Evolutionary conservation across 352 stramenopile species (phyloP).

Genomic region (Pythium aphanidermatum): DNA sequence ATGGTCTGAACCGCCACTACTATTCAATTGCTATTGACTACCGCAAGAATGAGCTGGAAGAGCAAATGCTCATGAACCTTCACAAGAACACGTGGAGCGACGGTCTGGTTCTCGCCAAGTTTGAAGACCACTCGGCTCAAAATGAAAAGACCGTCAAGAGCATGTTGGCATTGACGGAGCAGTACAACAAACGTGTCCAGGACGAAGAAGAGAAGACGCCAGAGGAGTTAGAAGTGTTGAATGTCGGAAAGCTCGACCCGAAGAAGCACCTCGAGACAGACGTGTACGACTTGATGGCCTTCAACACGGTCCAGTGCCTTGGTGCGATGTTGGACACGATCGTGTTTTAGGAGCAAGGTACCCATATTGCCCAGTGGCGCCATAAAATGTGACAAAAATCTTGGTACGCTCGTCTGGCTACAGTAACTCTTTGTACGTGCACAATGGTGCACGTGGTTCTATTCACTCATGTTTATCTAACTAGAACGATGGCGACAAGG

Average conservation of each 20-base stretch:
- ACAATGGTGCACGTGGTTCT: too few species aligned
- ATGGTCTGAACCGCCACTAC: constrained; percentile 98
- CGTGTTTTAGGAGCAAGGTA: constrained; percentile 86
- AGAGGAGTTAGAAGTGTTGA: constrained; percentile 96
- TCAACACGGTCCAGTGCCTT: constrained; percentile 98
- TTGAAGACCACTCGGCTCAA: constrained; percentile 92
- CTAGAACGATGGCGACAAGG: too few species aligned
- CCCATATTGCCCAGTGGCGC: neutral
- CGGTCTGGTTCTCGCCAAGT: constrained; percentile 92
- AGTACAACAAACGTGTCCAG: constrained; percentile 95
- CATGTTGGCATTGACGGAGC: constrained; percentile 94
- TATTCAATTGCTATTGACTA: constrained; percentile 98
- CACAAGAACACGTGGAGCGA: constrained; percentile 98
- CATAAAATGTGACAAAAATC: too few species aligned
- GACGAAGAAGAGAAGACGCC: constrained; percentile 97
- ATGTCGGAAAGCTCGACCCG: constrained; percentile 97
- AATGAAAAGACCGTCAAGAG: constrained; percentile 92
- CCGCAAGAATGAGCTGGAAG: constrained; percentile 99
- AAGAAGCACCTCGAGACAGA: constrained; percentile 93
- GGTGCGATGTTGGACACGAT: constrained; percentile 98
- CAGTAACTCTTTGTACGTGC: too few species aligned
- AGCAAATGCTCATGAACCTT: constrained; percentile 99
- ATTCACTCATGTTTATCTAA: too few species aligned
- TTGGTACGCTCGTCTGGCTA: too few species aligned
- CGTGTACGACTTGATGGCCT: constrained; percentile 96